A percentile compares a stretch with the other conserved stretches of the same genome.
phyloP scores from a whole-genome alignment of 116 monocot species.

The Iris pallida region DNA sequence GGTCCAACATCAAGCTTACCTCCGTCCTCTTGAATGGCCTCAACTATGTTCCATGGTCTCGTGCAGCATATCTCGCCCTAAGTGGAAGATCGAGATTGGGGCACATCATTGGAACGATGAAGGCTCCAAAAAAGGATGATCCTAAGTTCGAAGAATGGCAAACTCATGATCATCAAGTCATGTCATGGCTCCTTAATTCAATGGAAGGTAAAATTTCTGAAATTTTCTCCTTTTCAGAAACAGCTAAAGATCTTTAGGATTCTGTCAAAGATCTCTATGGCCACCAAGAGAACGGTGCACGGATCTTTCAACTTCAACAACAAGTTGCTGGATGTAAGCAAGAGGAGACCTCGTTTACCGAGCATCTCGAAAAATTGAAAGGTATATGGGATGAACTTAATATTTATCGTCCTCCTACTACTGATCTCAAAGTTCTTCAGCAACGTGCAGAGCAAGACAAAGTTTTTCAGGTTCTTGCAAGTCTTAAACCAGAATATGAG shows the following conservation, averaged over 20 bases:
- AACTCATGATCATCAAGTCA: not conserved
- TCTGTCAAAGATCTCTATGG: not conserved
- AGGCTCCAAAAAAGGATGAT: not conserved
- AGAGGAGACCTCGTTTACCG: too few relatives aligned
- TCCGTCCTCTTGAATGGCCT: constrained; percentile 1
- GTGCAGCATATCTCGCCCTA: not conserved
- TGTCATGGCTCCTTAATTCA: not conserved
- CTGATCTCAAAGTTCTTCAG: too few relatives aligned
- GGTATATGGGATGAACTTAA: too few relatives aligned
- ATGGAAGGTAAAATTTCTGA: not conserved
- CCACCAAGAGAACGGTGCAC: too few relatives aligned
- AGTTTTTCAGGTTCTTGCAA: too few relatives aligned
- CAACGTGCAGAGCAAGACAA: too few relatives aligned
- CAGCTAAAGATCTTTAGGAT: not conserved
- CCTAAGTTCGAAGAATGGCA: not conserved
- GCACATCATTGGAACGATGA: not conserved
- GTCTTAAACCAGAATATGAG: too few relatives aligned
- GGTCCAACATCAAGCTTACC: not conserved
- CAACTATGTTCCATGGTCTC: constrained; percentile 6
- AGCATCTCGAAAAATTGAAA: too few relatives aligned
- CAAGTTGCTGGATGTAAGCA: too few relatives aligned
- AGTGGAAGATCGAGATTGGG: not conserved
- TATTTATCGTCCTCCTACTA: too few relatives aligned
- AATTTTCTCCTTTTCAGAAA: not conserved
- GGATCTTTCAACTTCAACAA: too few relatives aligned